Evolutionary conservation across 768 basidiomycete genomes (phyloP).

Genomic region (Hericium erinaceus): DNA sequence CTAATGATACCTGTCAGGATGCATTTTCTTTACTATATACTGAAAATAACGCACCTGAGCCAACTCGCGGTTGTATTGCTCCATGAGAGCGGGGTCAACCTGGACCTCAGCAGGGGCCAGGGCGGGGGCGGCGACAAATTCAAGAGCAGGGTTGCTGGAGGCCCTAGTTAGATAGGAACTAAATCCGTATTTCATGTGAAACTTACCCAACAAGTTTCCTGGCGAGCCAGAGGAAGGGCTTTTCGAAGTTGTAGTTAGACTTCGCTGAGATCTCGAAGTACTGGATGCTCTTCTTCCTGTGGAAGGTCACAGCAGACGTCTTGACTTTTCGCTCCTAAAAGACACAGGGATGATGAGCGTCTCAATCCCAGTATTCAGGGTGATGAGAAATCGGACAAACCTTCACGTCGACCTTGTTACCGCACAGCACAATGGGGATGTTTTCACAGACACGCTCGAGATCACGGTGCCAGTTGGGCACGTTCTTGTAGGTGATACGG

Average conservation of each 20-base stretch:
- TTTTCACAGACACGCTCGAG: conserved; percentile 99
- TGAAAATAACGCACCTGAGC: conserved; percentile 34
- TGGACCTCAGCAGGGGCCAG: conserved; percentile 89
- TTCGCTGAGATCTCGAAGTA: conserved; percentile 99
- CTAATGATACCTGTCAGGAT: conserved; percentile 26
- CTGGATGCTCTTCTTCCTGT: conserved; percentile 99
- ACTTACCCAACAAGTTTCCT: conserved; percentile 94
- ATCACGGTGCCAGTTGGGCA: conserved; percentile 99
- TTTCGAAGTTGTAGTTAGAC: conserved; percentile 99
- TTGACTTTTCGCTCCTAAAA: conserved; percentile 97
- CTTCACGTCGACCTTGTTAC: conserved; percentile 99
- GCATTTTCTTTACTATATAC: not conserved
- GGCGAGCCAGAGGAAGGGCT: conserved; percentile 99
- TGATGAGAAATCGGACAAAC: conserved; percentile 32
- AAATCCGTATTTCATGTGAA: not conserved
- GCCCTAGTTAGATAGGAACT: not conserved
- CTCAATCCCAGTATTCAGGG: not conserved
- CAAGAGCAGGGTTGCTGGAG: conserved; percentile 70
- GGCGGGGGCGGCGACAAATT: conserved; percentile 95
- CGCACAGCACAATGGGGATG: conserved; percentile 98
- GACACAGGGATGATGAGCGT: conserved; percentile 3
- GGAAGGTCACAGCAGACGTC: conserved; percentile 97
- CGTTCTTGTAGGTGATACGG: conserved; percentile 99
- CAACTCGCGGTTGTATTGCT: conserved; percentile 72
- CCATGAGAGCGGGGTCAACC: conserved; percentile 73